A percentile compares a stretch with the other conserved stretches of the same genome.
Evolutionary conservation across 441 rosid genomes (phyloP).

Genomic region (Pelargonium australe): DNA sequence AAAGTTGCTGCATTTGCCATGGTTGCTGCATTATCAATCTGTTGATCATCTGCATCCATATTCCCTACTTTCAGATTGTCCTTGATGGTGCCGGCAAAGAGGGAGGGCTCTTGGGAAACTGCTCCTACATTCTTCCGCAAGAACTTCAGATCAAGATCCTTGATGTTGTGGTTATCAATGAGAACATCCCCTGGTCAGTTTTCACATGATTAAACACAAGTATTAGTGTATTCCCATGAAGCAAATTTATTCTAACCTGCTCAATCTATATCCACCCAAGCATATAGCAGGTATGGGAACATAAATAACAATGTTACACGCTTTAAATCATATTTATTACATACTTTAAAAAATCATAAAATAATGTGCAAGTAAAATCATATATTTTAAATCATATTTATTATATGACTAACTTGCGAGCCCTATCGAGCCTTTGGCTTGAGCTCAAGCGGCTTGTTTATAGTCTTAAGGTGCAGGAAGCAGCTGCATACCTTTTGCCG

Average conservation of each 20-base stretch:
- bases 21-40: conserved; percentile 43
- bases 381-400: too few species aligned
- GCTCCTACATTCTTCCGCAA: conserved; percentile 48
- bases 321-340: too few species aligned
- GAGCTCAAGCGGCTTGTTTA: too few species aligned
- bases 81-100: conserved; percentile 52
- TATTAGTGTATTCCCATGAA: neutral
- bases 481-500: conserved; percentile 35
- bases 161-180: conserved; percentile 47
- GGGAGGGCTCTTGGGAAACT: conserved; percentile 61
- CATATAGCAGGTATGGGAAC: too few species aligned
- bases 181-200: conserved; percentile 39
- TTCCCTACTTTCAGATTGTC: conserved; percentile 61
- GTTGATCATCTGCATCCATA: conserved; percentile 42
- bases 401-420: too few species aligned
- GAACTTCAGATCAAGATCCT: conserved; percentile 47
- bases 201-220: neutral
- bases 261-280: neutral
- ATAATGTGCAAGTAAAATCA: too few species aligned
- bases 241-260: neutral
- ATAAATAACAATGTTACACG: neutral
- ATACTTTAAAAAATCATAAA: too few species aligned
- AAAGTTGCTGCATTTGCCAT: conserved; percentile 59
- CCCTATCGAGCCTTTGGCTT: too few species aligned
- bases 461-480: neutral